Evolutionary conservation across 2,329 filamentous ascomycete species (phyloP), one percentile per base, ranked within the genome.

Genomic region (Nannizziopsis arthrosporioides): DNA sequence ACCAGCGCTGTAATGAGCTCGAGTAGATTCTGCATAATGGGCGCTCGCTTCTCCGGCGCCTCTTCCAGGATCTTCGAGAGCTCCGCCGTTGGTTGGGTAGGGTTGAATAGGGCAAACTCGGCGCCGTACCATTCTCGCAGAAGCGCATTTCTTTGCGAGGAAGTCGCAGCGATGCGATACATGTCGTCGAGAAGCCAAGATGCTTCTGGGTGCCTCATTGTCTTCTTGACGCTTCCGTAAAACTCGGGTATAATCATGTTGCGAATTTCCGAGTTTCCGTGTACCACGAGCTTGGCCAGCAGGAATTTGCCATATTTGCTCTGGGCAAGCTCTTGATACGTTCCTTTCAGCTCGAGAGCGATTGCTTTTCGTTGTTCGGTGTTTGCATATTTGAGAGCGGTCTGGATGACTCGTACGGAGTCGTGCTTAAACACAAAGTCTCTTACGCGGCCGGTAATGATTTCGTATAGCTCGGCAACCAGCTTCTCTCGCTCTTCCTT

Each of bases 381-480:
- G 40, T 83, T 93, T 42, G 87, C 84, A 68, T 98, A 98, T 68
- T 98, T 98, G 68, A 98, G 79, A 34, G 90, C 92, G 10, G 89
- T 95, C 70, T 98, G 92, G 19, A 98, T 84, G 37, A 94, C 88
- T 57, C 92, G 80, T n/a, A 94, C 90, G 32, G 88, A 86, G 64
- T 98, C 92, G 66, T 98, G 92, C 77, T 98, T 98, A 70, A 98
- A 85, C 15, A 95, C 90, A 57, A 96, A 94, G 53, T 96, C 92
- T 67, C 86, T 87, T 59, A 96, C 84, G 50, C 85, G 80, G 46
- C 89, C 90, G 18, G 85, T 92, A 59, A 95, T 85, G 61, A 98
- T 94, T 49, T 77, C 75, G 66, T 94, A 96, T 19, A 98, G 76
- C 71, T 98, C 90, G 51, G 82, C 78, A 42, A 96, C 84, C 36